phyloP scores from a whole-genome alignment of 352 stramenopile species.

The Pythium apleroticum region DNA sequence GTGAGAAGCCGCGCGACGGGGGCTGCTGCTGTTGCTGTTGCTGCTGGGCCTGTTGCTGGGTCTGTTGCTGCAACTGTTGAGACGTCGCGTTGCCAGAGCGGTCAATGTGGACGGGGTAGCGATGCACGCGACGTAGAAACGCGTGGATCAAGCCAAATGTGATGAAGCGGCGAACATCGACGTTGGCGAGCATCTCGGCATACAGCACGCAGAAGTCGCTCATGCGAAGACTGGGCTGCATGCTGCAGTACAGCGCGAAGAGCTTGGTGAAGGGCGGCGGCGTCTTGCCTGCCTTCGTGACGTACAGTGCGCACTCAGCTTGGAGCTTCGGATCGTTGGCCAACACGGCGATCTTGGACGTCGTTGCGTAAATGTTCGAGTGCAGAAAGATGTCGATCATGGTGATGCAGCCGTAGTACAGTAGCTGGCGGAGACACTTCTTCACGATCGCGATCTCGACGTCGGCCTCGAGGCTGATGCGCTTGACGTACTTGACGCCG shows the following conservation, averaged over 20 bases:
- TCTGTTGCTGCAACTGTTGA: constrained; percentile 24
- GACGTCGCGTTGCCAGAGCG: constrained; percentile 22
- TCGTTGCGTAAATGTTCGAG: constrained; percentile 88
- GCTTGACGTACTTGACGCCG: constrained; percentile 89
- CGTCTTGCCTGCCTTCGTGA: constrained; percentile 63
- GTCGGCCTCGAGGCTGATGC: constrained; percentile 86
- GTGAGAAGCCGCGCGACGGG: constrained; percentile 23
- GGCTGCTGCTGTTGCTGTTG: constrained; percentile 41
- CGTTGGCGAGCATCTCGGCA: constrained; percentile 55
- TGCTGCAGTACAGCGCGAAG: constrained; percentile 84
- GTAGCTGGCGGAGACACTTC: constrained; percentile 81
- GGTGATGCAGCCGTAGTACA: constrained; percentile 89
- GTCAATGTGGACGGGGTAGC: constrained; percentile 76
- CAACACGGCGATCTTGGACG: constrained; percentile 55
- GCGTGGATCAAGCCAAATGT: constrained; percentile 88
- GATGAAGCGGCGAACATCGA: constrained; percentile 84
- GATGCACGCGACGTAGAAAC: constrained; percentile 83
- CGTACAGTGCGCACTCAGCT: constrained; percentile 75
- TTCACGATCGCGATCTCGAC: constrained; percentile 89
- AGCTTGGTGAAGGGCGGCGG: constrained; percentile 73
- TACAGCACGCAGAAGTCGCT: constrained; percentile 84
- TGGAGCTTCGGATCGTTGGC: constrained; percentile 66
- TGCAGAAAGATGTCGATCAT: constrained; percentile 92
- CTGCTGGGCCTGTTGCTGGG: constrained; percentile 31
- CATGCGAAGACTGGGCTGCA: constrained; percentile 81